A percentile compares a stretch with the other conserved stretches of the same genome.
Conservation (phyloP, 257 asterid genomes). For the Striga asiatica region DNA sequence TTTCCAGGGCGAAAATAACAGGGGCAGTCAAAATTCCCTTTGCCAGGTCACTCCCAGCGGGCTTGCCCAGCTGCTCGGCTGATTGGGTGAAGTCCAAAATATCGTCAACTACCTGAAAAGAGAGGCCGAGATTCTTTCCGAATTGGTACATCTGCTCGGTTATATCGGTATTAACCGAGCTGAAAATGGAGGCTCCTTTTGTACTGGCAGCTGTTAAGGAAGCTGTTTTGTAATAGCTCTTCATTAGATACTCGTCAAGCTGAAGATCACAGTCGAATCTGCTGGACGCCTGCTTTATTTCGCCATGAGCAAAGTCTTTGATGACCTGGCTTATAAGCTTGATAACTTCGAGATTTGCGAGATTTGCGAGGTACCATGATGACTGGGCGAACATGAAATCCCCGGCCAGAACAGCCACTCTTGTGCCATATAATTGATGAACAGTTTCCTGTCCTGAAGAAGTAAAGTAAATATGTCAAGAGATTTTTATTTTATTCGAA, state of each 20-base stretch:
- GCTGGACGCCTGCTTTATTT: constrained; percentile 88
- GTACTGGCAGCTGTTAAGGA: constrained; percentile 91
- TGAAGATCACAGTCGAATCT: constrained; percentile 77
- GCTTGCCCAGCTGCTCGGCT: constrained; percentile 86
- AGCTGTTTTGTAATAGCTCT: constrained; percentile 92
- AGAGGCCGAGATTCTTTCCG: constrained; percentile 83
- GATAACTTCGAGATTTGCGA: constrained; percentile 87
- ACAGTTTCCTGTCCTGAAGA: constrained; percentile 77
- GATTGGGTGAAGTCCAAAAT: constrained; percentile 86
- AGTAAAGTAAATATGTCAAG: not conserved
- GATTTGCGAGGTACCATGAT: constrained; percentile 95
- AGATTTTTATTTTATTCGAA: no score
- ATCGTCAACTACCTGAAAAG: constrained; percentile 88
- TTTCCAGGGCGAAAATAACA: constrained; percentile 66
- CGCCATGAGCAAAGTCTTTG: constrained; percentile 96
- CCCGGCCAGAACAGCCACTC: constrained; percentile 94
- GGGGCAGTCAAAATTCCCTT: constrained; percentile 88
- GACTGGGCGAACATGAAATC: constrained; percentile 98
- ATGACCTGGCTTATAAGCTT: constrained; percentile 97
- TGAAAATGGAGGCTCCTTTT: constrained; percentile 84
- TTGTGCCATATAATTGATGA: constrained; percentile 80
- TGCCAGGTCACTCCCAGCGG: constrained; percentile 81
- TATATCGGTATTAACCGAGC: constrained; percentile 40
- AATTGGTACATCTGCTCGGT: constrained; percentile 74
- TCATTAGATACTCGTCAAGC: constrained; percentile 74